Conservation (phyloP, 306 rosid species). For the Alnus glutinosa region DNA sequence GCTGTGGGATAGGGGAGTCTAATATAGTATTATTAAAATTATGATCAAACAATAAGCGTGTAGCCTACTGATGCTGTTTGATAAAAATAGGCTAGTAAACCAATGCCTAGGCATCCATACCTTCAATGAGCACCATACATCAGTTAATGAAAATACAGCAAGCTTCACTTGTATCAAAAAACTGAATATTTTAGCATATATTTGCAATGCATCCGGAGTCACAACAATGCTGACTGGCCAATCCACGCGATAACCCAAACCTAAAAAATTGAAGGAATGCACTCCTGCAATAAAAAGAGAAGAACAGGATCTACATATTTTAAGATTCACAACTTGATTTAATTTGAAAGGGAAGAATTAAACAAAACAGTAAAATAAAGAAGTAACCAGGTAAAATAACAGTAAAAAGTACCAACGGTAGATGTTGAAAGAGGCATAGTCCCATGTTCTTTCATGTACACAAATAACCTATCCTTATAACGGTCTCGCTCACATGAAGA, state of each 20-base stretch:
- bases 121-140: conserved; percentile 88
- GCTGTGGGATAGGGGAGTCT: not conserved
- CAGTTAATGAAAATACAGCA: conserved; percentile 72
- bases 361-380: not conserved
- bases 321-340: not conserved
- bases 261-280: conserved; percentile 86
- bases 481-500: conserved; percentile 80
- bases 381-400: not conserved
- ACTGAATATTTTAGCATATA: conserved; percentile 89
- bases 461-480: conserved; percentile 77
- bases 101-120: conserved; percentile 44
- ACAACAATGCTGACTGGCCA: conserved; percentile 89
- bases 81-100: conserved; percentile 3
- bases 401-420: conserved; percentile 50
- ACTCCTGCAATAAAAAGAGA: conserved; percentile 58
- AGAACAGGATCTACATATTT: not conserved
- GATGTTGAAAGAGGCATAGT: conserved; percentile 67
- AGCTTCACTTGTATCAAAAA: conserved; percentile 95
- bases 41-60: not conserved
- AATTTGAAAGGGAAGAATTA: conserved; percentile 20
- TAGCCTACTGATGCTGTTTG: not conserved
- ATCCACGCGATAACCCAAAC: conserved; percentile 87
- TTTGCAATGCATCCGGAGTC: conserved; percentile 74
- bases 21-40: not conserved
- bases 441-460: conserved; percentile 75